These are phyloP conservation scores for Cercospora canescens DNA, from an alignment of 2,329 filamentous ascomycete genomes.

Conservation along the genomic window DNA sequence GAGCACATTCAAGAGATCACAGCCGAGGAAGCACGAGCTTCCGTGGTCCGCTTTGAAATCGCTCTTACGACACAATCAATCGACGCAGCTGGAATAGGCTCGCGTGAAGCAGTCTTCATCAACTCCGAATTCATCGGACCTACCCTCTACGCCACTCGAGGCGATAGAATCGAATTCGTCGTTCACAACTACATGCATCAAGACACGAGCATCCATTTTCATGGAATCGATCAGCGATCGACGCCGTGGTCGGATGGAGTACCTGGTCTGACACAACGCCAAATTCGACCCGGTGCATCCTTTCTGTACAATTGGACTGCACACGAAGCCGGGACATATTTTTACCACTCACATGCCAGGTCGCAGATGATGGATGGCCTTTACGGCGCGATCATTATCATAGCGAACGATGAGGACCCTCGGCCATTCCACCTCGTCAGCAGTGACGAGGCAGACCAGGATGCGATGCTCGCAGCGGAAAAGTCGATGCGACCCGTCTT, in stretches of 20 bases:
- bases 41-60: slow-evolving; percentile 2
- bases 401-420: slow-evolving; percentile 35
- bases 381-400: slow-evolving; percentile 57
- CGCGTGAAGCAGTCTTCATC: slow-evolving; percentile 10
- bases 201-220: slow-evolving; percentile 20
- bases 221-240: slow-evolving; percentile 22
- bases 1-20: background rate
- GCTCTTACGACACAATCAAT: slow-evolving; percentile 1
- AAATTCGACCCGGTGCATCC: slow-evolving; percentile 17
- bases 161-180: slow-evolving; percentile 16
- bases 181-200: slow-evolving; percentile 17
- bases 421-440: slow-evolving; percentile 56
- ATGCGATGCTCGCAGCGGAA: slow-evolving; percentile 54
- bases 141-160: slow-evolving; percentile 3
- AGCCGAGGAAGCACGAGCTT: background rate
- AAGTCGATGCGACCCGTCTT: slow-evolving; percentile 49
- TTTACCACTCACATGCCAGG: slow-evolving; percentile 13
- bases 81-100: slow-evolving; percentile 9
- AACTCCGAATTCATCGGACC: slow-evolving; percentile 15
- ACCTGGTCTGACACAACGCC: slow-evolving; percentile 16
- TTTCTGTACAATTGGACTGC: slow-evolving; percentile 18
- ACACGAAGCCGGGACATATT: slow-evolving; percentile 12
- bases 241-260: slow-evolving; percentile 22
- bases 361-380: slow-evolving; percentile 61
- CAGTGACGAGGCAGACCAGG: slow-evolving; percentile 39